Base-by-base conservation (phyloP, 2,329 filamentous ascomycete species). In the Ciborinia camelliae region DNA sequence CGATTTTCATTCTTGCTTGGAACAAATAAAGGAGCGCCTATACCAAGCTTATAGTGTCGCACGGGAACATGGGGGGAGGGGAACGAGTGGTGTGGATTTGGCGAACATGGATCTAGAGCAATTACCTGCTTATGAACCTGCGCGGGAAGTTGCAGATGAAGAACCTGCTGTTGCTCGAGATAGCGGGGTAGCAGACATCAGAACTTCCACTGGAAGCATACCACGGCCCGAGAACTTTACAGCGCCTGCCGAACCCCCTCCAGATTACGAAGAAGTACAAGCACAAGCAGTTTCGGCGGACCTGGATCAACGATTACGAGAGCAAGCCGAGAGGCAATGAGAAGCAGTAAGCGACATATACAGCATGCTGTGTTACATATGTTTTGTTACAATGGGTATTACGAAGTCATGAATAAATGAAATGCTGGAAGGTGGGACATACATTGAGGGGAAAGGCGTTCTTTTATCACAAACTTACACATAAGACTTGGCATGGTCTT, bases 221-320 rank as follows among this genome's bases (percentile, higher is more conserved):
- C 50, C 62, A 15, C 68, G 68, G 41, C 50, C 66, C 30, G 65
- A 66, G 37, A 47, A 26, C 18, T 63, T 65, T 18, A 62, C 65
- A 77, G 79, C 65, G 78, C 79, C 91, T 72, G 73, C 87, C 77
- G 93, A 95, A 74, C 92, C 93, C 6, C 94, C 94, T 55, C 94
- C 94, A 58, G 90, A 87, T 43, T 98, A 98, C 74, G 92, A 97
- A 73, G 92, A 97, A 76, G 90, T 91, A 35, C 94, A 97, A 77
- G 87, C 84, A n/a, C 85, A 88, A 71, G 84, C 85, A 35, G 76
- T 88, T 35, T 81, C 78, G 81, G 74, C 80, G 78, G 68, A 70
- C 59, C 77, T 88, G 28, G 86, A 92, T 74, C 86, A 91, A 70
- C 90, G 89, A 66, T 82, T 93, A 69, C 88, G 89, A 53, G 84